Evolutionary conservation across 441 rosid genomes (phyloP).

Genomic region (Aleurites moluccanus): DNA sequence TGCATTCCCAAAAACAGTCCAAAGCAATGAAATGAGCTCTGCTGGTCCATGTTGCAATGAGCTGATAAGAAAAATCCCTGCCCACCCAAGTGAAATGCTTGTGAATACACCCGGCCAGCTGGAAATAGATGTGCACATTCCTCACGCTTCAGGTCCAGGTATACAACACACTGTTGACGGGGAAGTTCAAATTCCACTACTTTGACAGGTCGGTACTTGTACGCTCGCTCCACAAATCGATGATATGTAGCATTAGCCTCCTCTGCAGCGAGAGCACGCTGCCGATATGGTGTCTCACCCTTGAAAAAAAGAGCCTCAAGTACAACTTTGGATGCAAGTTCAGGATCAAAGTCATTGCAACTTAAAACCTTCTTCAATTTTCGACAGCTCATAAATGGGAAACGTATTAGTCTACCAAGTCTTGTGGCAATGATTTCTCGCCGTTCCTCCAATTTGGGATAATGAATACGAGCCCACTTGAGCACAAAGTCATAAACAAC

Average conservation of each 20-base stretch:
- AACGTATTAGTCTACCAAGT: slow-evolving; percentile 67
- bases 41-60: slow-evolving; percentile 75
- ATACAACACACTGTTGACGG: slow-evolving; percentile 74
- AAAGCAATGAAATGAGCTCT: slow-evolving; percentile 60
- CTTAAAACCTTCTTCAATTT: slow-evolving; percentile 69
- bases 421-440: slow-evolving; percentile 54
- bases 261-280: slow-evolving; percentile 46
- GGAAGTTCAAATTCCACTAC: slow-evolving; percentile 80
- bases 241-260: slow-evolving; percentile 38
- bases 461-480: slow-evolving; percentile 70
- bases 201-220: slow-evolving; percentile 72
- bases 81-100: slow-evolving; percentile 77
- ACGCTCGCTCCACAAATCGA: slow-evolving; percentile 66
- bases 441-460: slow-evolving; percentile 63
- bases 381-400: slow-evolving; percentile 78
- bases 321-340: slow-evolving; percentile 56
- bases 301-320: slow-evolving; percentile 85
- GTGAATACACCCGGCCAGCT: slow-evolving; percentile 56
- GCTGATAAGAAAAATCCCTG: slow-evolving; percentile 75
- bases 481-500: slow-evolving; percentile 62
- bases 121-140: slow-evolving; percentile 67
- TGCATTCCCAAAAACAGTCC: slow-evolving; percentile 75
- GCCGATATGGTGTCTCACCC: slow-evolving; percentile 62
- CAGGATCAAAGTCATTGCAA: slow-evolving; percentile 64
- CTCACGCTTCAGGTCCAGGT: slow-evolving; percentile 70